phyloP scores from a whole-genome alignment of 2,329 filamentous ascomycete genomes.

The Thermochaetoides dissita region DNA sequence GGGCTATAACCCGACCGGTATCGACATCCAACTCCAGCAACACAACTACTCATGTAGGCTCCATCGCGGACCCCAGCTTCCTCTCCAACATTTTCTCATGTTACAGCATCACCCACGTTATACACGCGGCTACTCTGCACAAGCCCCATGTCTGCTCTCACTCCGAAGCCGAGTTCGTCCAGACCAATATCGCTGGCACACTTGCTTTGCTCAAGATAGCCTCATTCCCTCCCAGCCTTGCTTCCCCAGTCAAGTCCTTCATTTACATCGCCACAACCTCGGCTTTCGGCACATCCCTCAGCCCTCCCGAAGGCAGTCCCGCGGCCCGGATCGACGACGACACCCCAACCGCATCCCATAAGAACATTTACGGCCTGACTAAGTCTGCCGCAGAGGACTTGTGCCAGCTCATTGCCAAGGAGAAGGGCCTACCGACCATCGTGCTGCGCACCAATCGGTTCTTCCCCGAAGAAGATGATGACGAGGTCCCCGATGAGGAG shows the following conservation, averaged over 20 bases:
- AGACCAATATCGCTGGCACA: slow-evolving; percentile 32
- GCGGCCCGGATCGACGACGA: slow-evolving; percentile 31
- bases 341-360: slow-evolving; percentile 17
- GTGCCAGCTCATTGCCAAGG: slow-evolving; percentile 27
- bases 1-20: slow-evolving; percentile 28
- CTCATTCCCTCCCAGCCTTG: slow-evolving; percentile 7
- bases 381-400: slow-evolving; percentile 35
- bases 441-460: slow-evolving; percentile 34
- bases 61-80: slow-evolving; percentile 23
- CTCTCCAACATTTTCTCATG: slow-evolving; percentile 20
- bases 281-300: slow-evolving; percentile 28
- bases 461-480: slow-evolving; percentile 34
- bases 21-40: slow-evolving; percentile 27
- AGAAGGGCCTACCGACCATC: slow-evolving; percentile 26
- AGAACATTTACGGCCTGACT: slow-evolving; percentile 36
- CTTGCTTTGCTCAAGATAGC: slow-evolving; percentile 28
- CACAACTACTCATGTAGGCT: slow-evolving; percentile 24
- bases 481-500: slow-evolving; percentile 25
- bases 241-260: slow-evolving; percentile 16
- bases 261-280: slow-evolving; percentile 33
- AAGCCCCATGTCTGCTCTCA: slow-evolving; percentile 34
- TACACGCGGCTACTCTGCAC: slow-evolving; percentile 33
- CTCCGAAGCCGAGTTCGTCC: slow-evolving; percentile 28
- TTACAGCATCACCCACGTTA: slow-evolving; percentile 24
- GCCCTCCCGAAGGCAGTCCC: slow-evolving; percentile 21